phyloP scores from a whole-genome alignment of 371 early-diverging fungal species.

The Neoconidiobolus thromboides region DNA sequence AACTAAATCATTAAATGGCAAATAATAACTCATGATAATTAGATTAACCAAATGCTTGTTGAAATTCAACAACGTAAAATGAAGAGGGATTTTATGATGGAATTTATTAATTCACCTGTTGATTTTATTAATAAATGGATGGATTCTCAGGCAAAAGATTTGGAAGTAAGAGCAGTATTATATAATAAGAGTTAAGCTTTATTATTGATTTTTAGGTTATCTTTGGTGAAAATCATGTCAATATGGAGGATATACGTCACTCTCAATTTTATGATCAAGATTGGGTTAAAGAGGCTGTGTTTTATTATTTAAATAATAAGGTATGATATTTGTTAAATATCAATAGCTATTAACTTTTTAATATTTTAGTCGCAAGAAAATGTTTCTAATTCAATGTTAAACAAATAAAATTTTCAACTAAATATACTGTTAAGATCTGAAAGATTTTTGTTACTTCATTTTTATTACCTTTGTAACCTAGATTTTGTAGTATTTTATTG shows the following conservation, averaged over 20 bases:
- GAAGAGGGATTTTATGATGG: conserved; percentile 82
- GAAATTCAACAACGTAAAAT: conserved; percentile 67
- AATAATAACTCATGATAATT: background rate
- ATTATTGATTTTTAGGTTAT: conserved; percentile 24
- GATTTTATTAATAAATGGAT: conserved; percentile 84
- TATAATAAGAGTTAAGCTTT: background rate
- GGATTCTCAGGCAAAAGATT: conserved; percentile 74
- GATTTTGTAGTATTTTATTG: too few species aligned
- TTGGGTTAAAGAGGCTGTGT: conserved; percentile 78
- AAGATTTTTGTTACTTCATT: too few species aligned
- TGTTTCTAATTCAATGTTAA: too few species aligned
- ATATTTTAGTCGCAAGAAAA: too few species aligned
- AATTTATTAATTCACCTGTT: conserved; percentile 70
- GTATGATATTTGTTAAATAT: conserved; percentile 8
- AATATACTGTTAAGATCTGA: too few species aligned
- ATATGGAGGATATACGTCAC: conserved; percentile 59
- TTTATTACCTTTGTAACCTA: too few species aligned
- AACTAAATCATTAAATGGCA: too few species aligned
- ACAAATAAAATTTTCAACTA: too few species aligned
- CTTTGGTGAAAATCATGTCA: conserved; percentile 65
- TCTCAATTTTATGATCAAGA: conserved; percentile 66
- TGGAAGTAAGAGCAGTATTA: conserved; percentile 32
- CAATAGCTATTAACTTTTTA: too few species aligned
- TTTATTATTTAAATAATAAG: conserved; percentile 62
- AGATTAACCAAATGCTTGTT: conserved; percentile 50